phyloP scores from a whole-genome alignment of 2,329 filamentous ascomycete genomes.

The Penicillium sp. region DNA sequence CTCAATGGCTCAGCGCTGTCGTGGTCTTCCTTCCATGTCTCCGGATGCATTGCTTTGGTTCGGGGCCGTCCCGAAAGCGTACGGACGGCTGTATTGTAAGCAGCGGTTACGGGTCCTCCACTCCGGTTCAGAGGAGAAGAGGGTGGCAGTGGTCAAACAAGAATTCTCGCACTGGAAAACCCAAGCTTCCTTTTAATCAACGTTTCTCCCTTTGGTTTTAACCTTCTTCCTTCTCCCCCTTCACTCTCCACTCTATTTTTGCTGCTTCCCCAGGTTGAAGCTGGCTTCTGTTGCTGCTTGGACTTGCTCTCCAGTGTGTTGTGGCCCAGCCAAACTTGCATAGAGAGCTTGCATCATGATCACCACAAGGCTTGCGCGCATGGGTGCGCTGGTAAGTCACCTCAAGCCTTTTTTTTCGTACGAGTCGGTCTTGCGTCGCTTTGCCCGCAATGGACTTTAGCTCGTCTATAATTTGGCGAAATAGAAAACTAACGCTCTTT shows the following conservation, averaged over 20 bases:
- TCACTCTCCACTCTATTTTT: constrained; percentile 42
- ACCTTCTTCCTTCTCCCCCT: constrained; percentile 38
- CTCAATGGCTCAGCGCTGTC: constrained; percentile 25
- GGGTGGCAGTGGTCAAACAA: constrained; percentile 27
- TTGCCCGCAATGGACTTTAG: constrained; percentile 15
- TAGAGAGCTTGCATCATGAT: constrained; percentile 53
- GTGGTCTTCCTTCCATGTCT: constrained; percentile 38
- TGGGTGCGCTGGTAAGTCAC: constrained; percentile 53
- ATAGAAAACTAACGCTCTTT: constrained; percentile 28
- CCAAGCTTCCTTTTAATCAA: constrained; percentile 44
- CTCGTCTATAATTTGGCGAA: background rate
- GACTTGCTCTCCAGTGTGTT: constrained; percentile 43
- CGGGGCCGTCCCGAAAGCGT: constrained; percentile 32
- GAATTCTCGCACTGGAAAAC: constrained; percentile 38
- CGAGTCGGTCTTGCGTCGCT: constrained; percentile 13
- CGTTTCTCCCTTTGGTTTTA: constrained; percentile 41
- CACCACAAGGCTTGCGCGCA: constrained; percentile 52
- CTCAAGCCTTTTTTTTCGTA: constrained; percentile 18
- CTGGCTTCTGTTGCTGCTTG: constrained; percentile 38
- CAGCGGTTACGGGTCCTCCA: constrained; percentile 45
- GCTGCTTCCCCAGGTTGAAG: constrained; percentile 45
- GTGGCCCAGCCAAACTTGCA: constrained; percentile 40
- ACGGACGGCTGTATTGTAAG: constrained; percentile 39
- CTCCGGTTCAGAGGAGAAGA: constrained; percentile 38
- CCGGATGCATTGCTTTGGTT: constrained; percentile 32